Evolutionary conservation across 495 filamentous ascomycete genomes (phyloP), one percentile per base, ranked within the genome.

Genomic region (Baudoinia panamericana): DNA sequence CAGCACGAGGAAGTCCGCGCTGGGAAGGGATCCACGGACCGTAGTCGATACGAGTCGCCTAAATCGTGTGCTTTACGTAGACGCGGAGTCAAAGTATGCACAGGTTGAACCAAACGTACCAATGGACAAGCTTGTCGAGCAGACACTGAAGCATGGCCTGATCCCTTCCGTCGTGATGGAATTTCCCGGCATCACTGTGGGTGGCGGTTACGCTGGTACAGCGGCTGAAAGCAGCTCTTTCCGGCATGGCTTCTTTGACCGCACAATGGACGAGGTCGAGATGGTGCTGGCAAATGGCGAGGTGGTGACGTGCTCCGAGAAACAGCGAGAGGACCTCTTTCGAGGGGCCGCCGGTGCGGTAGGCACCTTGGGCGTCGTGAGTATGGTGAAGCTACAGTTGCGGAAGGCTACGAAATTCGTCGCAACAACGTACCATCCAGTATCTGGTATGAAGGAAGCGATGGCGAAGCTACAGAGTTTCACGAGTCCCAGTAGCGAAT

Each of bases 41-140:
- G 63, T 65, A 4, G 61, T 80, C 28, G 71, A 83, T 53, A 79
- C 66, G 29, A 69, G 58, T 35, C 8, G 30, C 3, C 49, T 64
- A 4, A 30, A 41, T 8, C 26, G 56, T 42, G 57, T 64, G 1
- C 19, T 64, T 1, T 26, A 50, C 15, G 63, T 75, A 27, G 63
- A 73, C 52, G 32, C 46, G 0, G 20, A 50, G 16, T 39, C 30
- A 18, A 29, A 19, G 8, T 56, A 46, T 1, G 55, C 66, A 5
- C 55, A 75, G 21, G 73, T 78, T 5, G 73, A 80, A 53, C 73
- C 75, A 2, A 80, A 78, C 54, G 75, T 78, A 7, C 66, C 75
- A 16, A 78, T 80, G 75, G 75, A 79, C 51, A 55, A 56, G 0
- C 57, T 79, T 5, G 71, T 76, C 11, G 64, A 70, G 23, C 55